Conservation (phyloP, 805 yeast genomes). For the Babjeviella inositovora region DNA sequence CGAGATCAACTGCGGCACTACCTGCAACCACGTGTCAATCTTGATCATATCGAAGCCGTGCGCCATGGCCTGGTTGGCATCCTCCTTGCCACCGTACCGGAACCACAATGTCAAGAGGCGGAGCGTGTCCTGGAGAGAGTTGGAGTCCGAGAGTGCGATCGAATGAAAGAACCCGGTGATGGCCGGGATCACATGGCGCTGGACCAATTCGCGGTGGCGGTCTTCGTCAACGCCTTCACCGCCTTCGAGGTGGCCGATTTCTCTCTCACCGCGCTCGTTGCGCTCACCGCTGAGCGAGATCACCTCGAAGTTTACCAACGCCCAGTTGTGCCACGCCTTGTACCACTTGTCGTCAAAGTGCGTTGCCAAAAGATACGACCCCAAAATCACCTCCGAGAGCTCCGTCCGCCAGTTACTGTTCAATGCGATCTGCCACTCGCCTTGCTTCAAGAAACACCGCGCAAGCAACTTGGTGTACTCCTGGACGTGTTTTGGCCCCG, state of each 20-base stretch:
- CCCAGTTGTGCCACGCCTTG: constrained; percentile 99
- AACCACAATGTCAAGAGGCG: constrained; percentile 90
- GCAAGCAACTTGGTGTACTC: constrained; percentile 79
- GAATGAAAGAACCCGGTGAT: constrained; percentile 93
- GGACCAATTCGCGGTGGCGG: constrained; percentile 39
- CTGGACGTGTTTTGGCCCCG: constrained; percentile 62
- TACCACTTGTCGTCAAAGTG: constrained; percentile 91
- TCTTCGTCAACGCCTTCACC: constrained; percentile 5
- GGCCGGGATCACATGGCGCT: constrained; percentile 89
- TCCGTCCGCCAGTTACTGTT: constrained; percentile 69
- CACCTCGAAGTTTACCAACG: constrained; percentile 92
- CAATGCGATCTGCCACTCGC: constrained; percentile 91
- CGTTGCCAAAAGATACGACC: constrained; percentile 86
- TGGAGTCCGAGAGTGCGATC: constrained; percentile 71
- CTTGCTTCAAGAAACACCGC: constrained; percentile 90
- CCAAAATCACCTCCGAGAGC: constrained; percentile 67
- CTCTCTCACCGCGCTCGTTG: constrained; percentile 3
- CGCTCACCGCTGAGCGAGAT: constrained; percentile 61
- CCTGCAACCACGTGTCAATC: constrained; percentile 90
- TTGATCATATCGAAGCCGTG: constrained; percentile 85
- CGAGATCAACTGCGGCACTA: constrained; percentile 88
- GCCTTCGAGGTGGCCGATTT: constrained; percentile 3
- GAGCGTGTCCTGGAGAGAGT: constrained; percentile 84
- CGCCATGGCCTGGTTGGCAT: constrained; percentile 77
- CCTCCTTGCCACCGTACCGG: constrained; percentile 85